Base-by-base conservation (phyloP, 140 eudicot genomes). In the Oenanthe javanica region DNA sequence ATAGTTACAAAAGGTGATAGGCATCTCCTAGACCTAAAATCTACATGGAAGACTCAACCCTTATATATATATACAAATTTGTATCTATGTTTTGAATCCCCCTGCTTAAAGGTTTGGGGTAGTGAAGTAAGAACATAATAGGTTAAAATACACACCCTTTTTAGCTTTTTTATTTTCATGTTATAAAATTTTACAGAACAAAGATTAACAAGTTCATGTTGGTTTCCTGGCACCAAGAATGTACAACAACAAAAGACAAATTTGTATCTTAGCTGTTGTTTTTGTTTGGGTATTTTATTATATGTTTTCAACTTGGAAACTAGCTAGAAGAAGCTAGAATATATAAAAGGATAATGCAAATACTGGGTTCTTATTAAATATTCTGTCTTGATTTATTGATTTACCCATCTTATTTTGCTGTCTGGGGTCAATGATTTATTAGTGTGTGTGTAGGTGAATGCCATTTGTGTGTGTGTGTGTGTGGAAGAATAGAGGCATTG, bases 1-100 rank as follows among this genome's bases (percentile, higher is more conserved):
- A 59, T 77, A 74, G 84, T 86, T 87, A 78, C 88, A 87, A 88
- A 79, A 78, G 45, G 83, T 31, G 72, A 12, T 47, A 27, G 54
- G 45, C n/a, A 77, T 48, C 54, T 83, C 73, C 72, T 80, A 71
- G 81, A 78, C 88, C 89, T 93, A 75, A 77, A 83, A 84, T 81
- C 84, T 81, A 81, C 84, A 77, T 72, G 15, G 87, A 77, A 77
- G 82, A 84, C 76, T 66, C 82, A 5, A 36, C 82, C 84, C 76
- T 79, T 80, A 87, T 79, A 48, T 77, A 50, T 76, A 79, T 77
- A 50, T 76, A 79, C 85, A 80, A 77, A 80, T 80, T 27, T 59
- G 73, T 52, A 79, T 77, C 83, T 82, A 81, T 67, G 75, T 47
- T 77, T 47, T 82, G 49, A 78, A 73, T 74, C 80, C 80, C 89